Evolutionary conservation across 2,329 filamentous ascomycete species (phyloP).

Genomic region (Calonectria honghensis): DNA sequence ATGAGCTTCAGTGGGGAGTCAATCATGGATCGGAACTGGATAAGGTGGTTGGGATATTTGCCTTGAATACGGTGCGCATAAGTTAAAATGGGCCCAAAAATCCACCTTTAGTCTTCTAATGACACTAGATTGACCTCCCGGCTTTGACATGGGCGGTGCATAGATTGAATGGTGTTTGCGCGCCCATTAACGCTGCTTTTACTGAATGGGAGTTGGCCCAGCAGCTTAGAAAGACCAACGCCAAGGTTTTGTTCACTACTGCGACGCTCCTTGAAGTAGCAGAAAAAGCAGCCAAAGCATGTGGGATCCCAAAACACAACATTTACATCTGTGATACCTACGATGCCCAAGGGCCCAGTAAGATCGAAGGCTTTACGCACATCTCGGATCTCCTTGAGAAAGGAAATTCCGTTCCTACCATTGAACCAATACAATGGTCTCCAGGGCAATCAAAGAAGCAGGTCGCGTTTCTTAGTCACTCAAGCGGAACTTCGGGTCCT

Average conservation of each 20-base stretch:
- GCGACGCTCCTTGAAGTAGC: background rate
- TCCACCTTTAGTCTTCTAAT: background rate
- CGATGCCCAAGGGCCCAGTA: background rate
- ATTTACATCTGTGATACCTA: background rate
- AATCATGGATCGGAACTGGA: background rate
- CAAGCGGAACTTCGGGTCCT: background rate
- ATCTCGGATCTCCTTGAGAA: background rate
- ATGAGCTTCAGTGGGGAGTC: background rate
- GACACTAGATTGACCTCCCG: background rate
- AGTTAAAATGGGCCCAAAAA: background rate
- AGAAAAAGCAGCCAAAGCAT: background rate
- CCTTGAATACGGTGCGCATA: background rate
- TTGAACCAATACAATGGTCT: background rate
- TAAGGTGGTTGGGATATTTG: conserved; percentile 1
- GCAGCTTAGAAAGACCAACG: background rate
- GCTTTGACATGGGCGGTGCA: background rate
- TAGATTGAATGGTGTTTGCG: background rate
- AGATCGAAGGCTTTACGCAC: background rate
- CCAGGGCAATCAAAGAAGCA: background rate
- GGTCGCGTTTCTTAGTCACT: background rate
- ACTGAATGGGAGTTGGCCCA: background rate
- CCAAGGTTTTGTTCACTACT: background rate
- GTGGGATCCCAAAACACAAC: background rate
- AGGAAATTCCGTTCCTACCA: background rate
- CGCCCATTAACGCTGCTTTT: background rate